Percentiles rank a stretch among this genome's conserved stretches.
Evolutionary conservation across 177 flowering plant genomes (phyloP).

Genomic region (Vitis hybrid): DNA sequence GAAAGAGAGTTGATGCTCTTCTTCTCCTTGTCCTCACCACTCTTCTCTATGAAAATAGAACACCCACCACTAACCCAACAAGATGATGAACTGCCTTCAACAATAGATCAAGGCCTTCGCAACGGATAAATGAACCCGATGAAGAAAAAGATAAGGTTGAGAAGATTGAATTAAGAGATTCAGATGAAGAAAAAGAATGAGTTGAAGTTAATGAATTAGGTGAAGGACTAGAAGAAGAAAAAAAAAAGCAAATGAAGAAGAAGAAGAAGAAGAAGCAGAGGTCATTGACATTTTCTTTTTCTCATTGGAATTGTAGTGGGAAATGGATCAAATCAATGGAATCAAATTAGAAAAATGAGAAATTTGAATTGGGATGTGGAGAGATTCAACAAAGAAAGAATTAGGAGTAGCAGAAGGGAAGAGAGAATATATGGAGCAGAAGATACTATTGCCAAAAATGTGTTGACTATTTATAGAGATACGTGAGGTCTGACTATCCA

Average conservation of each 20-base stretch:
- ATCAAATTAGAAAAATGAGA: conserved; percentile 9
- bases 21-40: conserved; percentile 36
- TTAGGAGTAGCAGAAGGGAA: too few relatives aligned
- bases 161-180: conserved; percentile 11
- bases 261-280: background rate
- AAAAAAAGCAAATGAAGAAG: background rate
- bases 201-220: conserved; percentile 14
- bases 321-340: background rate
- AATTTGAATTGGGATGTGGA: conserved; percentile 4
- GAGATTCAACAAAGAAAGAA: too few relatives aligned
- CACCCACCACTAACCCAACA: conserved; percentile 41
- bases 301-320: conserved; percentile 17
- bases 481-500: too few relatives aligned
- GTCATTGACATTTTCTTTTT: conserved; percentile 22
- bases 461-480: too few relatives aligned
- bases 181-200: conserved; percentile 8
- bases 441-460: too few relatives aligned
- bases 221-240: background rate
- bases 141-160: conserved; percentile 15
- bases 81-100: conserved; percentile 41
- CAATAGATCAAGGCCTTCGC: conserved; percentile 59
- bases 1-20: conserved; percentile 19
- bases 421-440: too few relatives aligned
- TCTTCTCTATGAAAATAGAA: conserved; percentile 43
- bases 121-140: conserved; percentile 23